Base-by-base conservation (phyloP, 805 yeast genomes). In the Saccharomycopsis microspora region DNA sequence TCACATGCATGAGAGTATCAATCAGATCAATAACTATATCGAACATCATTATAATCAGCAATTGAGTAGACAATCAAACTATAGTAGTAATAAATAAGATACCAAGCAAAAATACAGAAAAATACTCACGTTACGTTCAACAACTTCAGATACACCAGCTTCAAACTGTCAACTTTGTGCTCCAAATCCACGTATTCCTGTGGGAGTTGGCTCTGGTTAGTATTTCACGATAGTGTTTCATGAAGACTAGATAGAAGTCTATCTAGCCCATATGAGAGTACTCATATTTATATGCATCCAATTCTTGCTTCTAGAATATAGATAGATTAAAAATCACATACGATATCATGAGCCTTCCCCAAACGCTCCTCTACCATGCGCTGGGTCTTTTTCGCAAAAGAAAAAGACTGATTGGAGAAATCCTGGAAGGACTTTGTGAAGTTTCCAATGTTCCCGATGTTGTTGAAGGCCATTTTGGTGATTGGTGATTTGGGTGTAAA, bases 131-230 rank as follows among this genome's bases (percentile, higher is more conserved):
- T 70, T 40, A 79, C 77, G 27, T 74, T 63, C 35, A 78, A 64
- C 50, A 79, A 63, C 58, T 74, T 72, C 55, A 68, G 72, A 70
- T 82, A 84, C 48, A 85, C 79, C 43, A 72, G 66, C 66, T 82
- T 79, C 63, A 85, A 72, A 50, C 83, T 75, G 57, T 85, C 95
- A 50, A 85, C 76, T 58, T 77, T 79, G 53, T 71, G 69, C 64
- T 86, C 95, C 55, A 85, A 73, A 51, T 78, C 81, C 46, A 81
- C 66, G 62, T 85, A 86, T 62, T 86, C 95, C 49, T 80, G 78
- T 33, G 95, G 95, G 54, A 86, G 72, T 60, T 85, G 89, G 47
- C 90, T 82, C 43, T 48, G 56, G 56, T 5, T 7, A 40, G 7
- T 5, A 10, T 28, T n/a, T 27, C 36, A 34, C 3, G 46, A 39